Conservation (phyloP, 2,329 filamentous ascomycete genomes). For the Zalaria obscura region DNA sequence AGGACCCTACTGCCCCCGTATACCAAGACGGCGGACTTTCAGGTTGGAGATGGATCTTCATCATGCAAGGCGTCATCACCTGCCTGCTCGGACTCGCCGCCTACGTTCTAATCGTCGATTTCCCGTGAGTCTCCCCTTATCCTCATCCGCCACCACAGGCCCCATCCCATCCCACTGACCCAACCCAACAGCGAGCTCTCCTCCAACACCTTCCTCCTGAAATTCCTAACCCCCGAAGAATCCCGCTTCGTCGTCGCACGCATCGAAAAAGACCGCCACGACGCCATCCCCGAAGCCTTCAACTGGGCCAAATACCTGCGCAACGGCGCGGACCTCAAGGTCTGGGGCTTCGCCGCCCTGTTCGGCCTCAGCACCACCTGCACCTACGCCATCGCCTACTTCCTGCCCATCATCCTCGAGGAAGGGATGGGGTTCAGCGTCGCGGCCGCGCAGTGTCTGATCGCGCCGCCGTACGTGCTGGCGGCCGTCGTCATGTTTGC, state of each 20-base stretch:
- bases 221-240: constrained; percentile 32
- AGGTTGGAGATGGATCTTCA: constrained; percentile 32
- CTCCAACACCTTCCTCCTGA: constrained; percentile 13
- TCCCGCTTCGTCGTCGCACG: constrained; percentile 34
- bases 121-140: constrained; percentile 14
- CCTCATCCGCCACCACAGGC: not conserved
- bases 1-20: constrained; percentile 9
- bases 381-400: constrained; percentile 20
- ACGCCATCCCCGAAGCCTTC: constrained; percentile 35
- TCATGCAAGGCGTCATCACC: constrained; percentile 27
- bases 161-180: too few relatives aligned
- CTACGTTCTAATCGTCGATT: constrained; percentile 31
- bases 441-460: constrained; percentile 16
- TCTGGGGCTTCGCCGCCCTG: constrained; percentile 40
- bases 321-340: constrained; percentile 34
- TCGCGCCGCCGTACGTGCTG: constrained; percentile 17
- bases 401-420: constrained; percentile 23
- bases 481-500: constrained; percentile 18
- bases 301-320: constrained; percentile 31
- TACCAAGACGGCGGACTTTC: constrained; percentile 20
- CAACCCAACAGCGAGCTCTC: constrained; percentile 10
- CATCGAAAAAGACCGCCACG: constrained; percentile 38
- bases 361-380: constrained; percentile 49
- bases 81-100: constrained; percentile 23
- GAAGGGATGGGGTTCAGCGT: constrained; percentile 19